phyloP scores from a whole-genome alignment of 2,329 filamentous ascomycete species.

The Hymenotorrendiella dingleyae region DNA sequence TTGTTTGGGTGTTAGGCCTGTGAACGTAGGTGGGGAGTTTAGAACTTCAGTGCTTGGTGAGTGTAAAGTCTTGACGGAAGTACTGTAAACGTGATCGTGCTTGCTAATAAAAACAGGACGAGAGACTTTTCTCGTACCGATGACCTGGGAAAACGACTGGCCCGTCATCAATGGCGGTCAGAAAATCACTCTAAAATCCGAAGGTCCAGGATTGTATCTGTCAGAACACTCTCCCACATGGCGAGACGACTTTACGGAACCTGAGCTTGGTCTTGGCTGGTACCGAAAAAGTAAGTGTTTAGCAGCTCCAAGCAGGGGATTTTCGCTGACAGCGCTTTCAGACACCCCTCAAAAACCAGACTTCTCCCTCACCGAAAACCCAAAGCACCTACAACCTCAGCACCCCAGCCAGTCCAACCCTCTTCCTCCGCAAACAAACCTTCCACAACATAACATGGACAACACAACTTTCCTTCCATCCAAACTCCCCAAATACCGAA shows the following conservation, averaged over 20 bases:
- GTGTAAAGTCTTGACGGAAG: neutral
- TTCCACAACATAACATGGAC: constrained; percentile 38
- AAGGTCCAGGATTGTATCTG: neutral
- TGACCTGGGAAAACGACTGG: constrained; percentile 21
- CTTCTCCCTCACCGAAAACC: constrained; percentile 40
- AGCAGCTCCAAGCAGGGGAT: no score
- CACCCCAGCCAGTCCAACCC: constrained; percentile 43
- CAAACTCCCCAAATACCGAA: constrained; percentile 39
- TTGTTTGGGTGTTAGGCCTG: constrained; percentile 14
- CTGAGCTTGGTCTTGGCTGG: constrained; percentile 33
- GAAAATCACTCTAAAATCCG: constrained; percentile 6
- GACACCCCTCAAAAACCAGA: constrained; percentile 43
- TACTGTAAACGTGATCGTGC: constrained; percentile 20
- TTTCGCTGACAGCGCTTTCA: constrained; percentile 15
- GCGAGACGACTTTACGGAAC: constrained; percentile 34
- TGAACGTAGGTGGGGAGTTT: neutral
- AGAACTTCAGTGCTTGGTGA: constrained; percentile 13
- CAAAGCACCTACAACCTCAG: constrained; percentile 44
- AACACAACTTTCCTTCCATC: constrained; percentile 41
- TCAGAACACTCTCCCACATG: constrained; percentile 16
- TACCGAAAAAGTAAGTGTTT: constrained; percentile 32
- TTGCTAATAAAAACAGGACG: constrained; percentile 5
- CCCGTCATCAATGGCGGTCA: constrained; percentile 16
- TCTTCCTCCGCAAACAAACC: constrained; percentile 49
- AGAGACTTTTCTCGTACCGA: constrained; percentile 17